Base-by-base conservation (phyloP, 768 basidiomycete genomes). In the Psilocybe cubensis region DNA sequence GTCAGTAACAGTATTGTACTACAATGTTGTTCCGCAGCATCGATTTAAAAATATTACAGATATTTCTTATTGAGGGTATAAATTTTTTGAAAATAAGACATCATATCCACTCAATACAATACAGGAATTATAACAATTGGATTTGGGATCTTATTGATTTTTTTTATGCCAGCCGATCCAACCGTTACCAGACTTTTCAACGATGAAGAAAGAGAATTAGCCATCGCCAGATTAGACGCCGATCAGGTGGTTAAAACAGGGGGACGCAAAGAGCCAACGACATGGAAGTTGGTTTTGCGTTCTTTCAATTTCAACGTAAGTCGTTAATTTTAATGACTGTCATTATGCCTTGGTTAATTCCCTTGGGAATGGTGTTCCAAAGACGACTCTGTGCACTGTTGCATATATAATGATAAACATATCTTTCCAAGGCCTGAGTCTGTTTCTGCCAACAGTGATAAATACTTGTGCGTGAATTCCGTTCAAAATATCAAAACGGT, bases 381-480 rank as follows among this genome's bases (percentile, higher is more conserved):
- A 76, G 76, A 76, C 73, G 2, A 52, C 65, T 3, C 55, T 74
- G 1, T 72, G 70, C 55, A 59, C 70, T 0, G 27, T 74, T 4
- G 62, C 68, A 17, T 77, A 66, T 51, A 63, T 72, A 7, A 63
- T 76, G 63, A 66, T 73, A 28, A 79, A 79, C 50, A 77, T 79
- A 12, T 77, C 76, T 1, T 77, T 79, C 65, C 77, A 79, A 67
- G 77, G 77, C 1, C 57, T 79, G n/a, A 74, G 72, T 49, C 64
- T 79, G 10, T 80, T 79, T 66, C 68, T 80, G 62, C 81, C 81
- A 2, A 79, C 79, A 18, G 78, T 82, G 12, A 67, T 82, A 21
- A 69, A 75, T 10, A 74, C 72, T 11, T 73, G 79, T 81, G 58
- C 58, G 79, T 72, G 6, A n/a, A n/a, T n/a, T 40, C 43, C 18